Evolutionary conservation across 2,329 filamentous ascomycete species (phyloP).

Genomic region (Amylocarpus encephaloides): DNA sequence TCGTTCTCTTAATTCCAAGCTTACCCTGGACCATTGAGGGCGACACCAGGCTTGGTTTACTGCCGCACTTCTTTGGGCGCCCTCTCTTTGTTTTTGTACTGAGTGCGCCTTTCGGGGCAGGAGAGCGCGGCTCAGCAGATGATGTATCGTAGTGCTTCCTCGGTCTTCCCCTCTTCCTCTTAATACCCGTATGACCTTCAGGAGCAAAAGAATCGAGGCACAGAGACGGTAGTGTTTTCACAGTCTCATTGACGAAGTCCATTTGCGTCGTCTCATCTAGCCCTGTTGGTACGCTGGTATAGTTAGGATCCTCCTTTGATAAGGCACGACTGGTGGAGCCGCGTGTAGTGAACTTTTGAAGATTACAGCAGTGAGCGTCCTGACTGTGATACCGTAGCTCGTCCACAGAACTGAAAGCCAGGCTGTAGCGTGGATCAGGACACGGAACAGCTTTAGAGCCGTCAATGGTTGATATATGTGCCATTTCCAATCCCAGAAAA

Average conservation of each 20-base stretch:
- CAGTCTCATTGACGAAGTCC: neutral
- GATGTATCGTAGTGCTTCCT: neutral
- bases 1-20: too few species aligned
- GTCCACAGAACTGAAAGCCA: slow-evolving; percentile 1
- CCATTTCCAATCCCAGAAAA: neutral
- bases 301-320: neutral
- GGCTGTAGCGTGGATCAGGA: neutral
- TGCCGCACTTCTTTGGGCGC: neutral
- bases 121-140: neutral
- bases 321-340: neutral
- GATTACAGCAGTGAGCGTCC: neutral
- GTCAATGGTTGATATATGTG: neutral
- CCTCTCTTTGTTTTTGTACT: neutral
- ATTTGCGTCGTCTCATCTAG: neutral
- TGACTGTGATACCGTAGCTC: neutral
- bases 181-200: neutral
- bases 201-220: neutral
- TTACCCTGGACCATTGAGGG: too few species aligned
- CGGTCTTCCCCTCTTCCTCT: neutral
- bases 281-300: neutral
- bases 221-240: neutral
- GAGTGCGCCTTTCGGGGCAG: neutral
- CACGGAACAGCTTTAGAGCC: neutral
- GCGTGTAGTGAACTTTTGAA: neutral
- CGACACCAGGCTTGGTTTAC: too few species aligned